These are phyloP conservation scores for Gyrodon lividus DNA, from an alignment of 768 basidiomycete species.

Conservation along the genomic window DNA sequence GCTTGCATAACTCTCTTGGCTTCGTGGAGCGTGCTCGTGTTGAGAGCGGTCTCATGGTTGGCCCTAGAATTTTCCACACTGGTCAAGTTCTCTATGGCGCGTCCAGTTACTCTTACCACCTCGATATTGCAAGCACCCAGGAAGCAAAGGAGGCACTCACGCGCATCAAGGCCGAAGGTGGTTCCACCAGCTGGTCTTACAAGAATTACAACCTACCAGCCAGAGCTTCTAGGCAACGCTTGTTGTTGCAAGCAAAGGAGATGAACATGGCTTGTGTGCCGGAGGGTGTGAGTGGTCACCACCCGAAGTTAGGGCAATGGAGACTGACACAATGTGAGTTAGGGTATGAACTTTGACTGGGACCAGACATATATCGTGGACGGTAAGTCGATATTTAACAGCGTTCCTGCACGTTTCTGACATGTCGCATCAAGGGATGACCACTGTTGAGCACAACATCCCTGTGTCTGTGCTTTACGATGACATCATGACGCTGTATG, in stretches of 20 bases:
- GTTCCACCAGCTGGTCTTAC: constrained; percentile 68
- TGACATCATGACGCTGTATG: constrained; percentile 61
- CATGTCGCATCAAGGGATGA: constrained; percentile 53
- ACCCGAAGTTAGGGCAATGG: not conserved
- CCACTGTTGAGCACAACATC: constrained; percentile 69
- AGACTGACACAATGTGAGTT: not conserved
- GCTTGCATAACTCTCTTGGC: constrained; percentile 57
- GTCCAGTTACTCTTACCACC: constrained; percentile 54
- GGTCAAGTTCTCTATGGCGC: constrained; percentile 55
- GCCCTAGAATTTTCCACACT: constrained; percentile 71
- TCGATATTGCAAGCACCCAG: constrained; percentile 58
- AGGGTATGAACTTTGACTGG: constrained; percentile 81
- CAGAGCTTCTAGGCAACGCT: constrained; percentile 64
- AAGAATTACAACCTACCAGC: constrained; percentile 77
- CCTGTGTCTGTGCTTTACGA: constrained; percentile 67
- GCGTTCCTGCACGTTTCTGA: not conserved
- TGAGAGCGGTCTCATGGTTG: constrained; percentile 66
- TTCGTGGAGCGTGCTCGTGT: constrained; percentile 66
- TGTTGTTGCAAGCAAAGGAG: constrained; percentile 59
- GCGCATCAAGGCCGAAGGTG: constrained; percentile 72
- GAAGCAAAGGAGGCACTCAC: constrained; percentile 66
- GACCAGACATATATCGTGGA: constrained; percentile 78
- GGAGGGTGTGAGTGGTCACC: constrained; percentile 50
- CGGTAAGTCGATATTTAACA: constrained; percentile 40
- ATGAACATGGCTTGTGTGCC: constrained; percentile 71